These are phyloP conservation scores for Xeromyces bisporus DNA, from an alignment of 495 filamentous ascomycete species.

Conservation along the genomic window DNA sequence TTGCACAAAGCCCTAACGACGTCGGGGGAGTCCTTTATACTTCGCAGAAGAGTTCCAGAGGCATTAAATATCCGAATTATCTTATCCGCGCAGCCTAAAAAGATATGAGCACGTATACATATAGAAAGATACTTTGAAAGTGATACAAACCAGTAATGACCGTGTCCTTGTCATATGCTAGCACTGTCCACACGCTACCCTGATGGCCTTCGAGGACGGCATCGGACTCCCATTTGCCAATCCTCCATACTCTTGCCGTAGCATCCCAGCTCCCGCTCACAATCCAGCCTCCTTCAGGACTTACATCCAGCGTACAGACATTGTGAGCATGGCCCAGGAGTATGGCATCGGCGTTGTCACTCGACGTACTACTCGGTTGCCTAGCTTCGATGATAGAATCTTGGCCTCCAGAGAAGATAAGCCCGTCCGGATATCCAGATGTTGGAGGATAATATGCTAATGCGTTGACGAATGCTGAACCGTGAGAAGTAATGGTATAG, in stretches of 20 bases:
- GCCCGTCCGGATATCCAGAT: constrained; percentile 53
- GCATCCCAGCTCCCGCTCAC: constrained; percentile 95
- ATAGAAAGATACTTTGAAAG: neutral
- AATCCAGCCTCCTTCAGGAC: constrained; percentile 48
- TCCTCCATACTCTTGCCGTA: constrained; percentile 59
- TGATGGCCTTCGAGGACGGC: constrained; percentile 58
- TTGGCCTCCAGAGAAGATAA: constrained; percentile 72
- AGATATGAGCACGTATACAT: constrained; percentile 1
- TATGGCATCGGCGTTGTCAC: constrained; percentile 67
- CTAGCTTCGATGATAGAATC: constrained; percentile 88
- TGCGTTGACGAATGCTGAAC: constrained; percentile 68
- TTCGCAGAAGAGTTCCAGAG: constrained; percentile 44
- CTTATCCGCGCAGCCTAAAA: constrained; percentile 63
- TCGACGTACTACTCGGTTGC: constrained; percentile 41
- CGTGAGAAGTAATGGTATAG: constrained; percentile 54
- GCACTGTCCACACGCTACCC: constrained; percentile 76
- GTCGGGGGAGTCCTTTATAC: constrained; percentile 54
- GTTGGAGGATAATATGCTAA: constrained; percentile 61
- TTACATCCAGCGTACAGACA: constrained; percentile 71
- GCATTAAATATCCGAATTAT: constrained; percentile 66
- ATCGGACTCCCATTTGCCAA: constrained; percentile 60
- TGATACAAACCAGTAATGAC: constrained; percentile 56
- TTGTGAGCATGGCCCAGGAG: constrained; percentile 76
- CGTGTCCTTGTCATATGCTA: constrained; percentile 63
- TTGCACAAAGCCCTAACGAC: constrained; percentile 77